phyloP scores from a whole-genome alignment of 371 early-diverging fungal genomes.

The Mortierella sp. region DNA sequence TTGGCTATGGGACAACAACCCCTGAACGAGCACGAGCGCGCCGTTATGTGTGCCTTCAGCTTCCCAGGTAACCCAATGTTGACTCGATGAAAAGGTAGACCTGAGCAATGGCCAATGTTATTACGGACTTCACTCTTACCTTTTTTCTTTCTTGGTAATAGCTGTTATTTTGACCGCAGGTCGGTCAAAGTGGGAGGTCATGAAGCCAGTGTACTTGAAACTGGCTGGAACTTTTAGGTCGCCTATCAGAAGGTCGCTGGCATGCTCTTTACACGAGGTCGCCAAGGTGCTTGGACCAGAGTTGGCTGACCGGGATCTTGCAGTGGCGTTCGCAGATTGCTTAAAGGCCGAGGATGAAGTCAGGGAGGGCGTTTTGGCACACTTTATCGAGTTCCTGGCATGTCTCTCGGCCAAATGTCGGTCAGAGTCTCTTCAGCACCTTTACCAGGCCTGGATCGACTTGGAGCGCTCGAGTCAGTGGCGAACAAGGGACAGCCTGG shows the following conservation, averaged over 20 bases:
- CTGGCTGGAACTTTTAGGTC: constrained; percentile 47
- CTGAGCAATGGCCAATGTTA: too few relatives aligned
- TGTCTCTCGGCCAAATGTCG: constrained; percentile 66
- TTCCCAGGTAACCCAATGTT: constrained; percentile 63
- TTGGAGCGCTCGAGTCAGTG: constrained; percentile 67
- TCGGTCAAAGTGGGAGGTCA: constrained; percentile 65
- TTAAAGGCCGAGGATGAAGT: constrained; percentile 72
- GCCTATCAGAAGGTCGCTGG: constrained; percentile 65
- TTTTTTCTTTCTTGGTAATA: neutral
- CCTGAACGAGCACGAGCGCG: constrained; percentile 66
- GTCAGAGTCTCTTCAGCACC: constrained; percentile 66
- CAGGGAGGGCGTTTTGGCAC: constrained; percentile 72
- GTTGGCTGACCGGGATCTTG: constrained; percentile 69
- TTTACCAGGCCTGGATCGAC: constrained; percentile 70
- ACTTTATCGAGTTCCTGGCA: constrained; percentile 69
- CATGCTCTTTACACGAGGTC: constrained; percentile 72
- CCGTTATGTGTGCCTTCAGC: constrained; percentile 71
- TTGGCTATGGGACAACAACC: constrained; percentile 51
- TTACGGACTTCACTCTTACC: neutral
- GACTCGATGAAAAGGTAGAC: neutral
- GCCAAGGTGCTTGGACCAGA: constrained; percentile 72
- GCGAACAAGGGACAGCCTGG: constrained; percentile 69
- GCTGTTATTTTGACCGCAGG: constrained; percentile 74
- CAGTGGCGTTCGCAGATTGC: constrained; percentile 71
- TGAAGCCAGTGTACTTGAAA: constrained; percentile 55